Evolutionary conservation across 495 filamentous ascomycete species (phyloP), one percentile per base, ranked within the genome.

Genomic region (Lentithecium fluviatile): DNA sequence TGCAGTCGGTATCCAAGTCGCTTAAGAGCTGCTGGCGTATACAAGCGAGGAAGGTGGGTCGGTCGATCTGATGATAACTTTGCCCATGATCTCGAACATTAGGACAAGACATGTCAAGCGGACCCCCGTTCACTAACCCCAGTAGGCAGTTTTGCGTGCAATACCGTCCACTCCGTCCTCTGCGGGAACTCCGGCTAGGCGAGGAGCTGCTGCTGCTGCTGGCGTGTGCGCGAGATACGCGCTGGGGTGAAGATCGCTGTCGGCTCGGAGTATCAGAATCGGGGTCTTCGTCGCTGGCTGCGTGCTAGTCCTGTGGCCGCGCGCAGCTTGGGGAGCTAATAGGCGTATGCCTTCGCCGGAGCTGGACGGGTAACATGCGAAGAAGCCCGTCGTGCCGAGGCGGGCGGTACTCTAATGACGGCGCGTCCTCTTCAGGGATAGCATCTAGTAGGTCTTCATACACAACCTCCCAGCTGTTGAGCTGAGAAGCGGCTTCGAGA

Each of bases 71-170:
- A 55, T 69, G 63, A 54, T 50, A 37, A 15, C 29, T 43, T 19
- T 53, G 21, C 47, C 65, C 61, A 50, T 67, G 61, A 45, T 54
- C 56, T 58, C 45, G 43, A 0, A 77, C 63, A 58, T 82, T 82
- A 34, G 76, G 78, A 59, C 77, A 82, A 10, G 6, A 5, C 13
- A 57, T 24, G 54, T 82, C 79, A 17, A 81, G 66, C 3, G 42
- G 7, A 23, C 49, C 56, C 0, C 73, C 67, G 7, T 56, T 58
- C 17, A 78, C 69, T n/a, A 82, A 60, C 2, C 77, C 76, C 7
- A 75, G 69, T 29, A 82, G 71, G 62, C 74, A 82, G 23, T 69
- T 67, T 62, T 80, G 76, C 0, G 77, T 80, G 52, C 75, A 82
- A 54, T 79, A 79, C 47, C 62, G 59, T 52, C 36, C 42, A n/a